Base-by-base conservation (phyloP, 2,329 filamentous ascomycete genomes). In the Macroventuria anomochaeta region DNA sequence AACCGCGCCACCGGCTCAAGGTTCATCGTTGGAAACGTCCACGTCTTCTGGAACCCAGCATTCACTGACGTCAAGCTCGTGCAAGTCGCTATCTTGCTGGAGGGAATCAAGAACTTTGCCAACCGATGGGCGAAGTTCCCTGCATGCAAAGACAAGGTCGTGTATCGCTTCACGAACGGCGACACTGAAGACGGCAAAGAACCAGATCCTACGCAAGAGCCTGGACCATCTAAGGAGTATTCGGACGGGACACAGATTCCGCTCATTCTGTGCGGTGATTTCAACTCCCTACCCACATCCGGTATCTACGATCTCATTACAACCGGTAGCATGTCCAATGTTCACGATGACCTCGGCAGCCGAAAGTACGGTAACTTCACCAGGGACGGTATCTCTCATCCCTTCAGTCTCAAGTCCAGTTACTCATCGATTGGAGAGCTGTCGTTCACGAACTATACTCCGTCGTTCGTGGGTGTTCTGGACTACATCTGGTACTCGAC, bases 401-500 rank as follows among this genome's bases (percentile, higher is more conserved):
- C 93, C 0, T 99, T 97, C 80, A 93, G 88, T 69, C 81, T 99
- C 62, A 91, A 95, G 69, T 96, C 95, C 18, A 88, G 92, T 3
- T 99, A 99, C 74, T 85, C 85, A 29, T 85, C 89, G 59, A 88
- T 96, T 46, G 89, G 92, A 53, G 91, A 96, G 72, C 79, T 97
- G 65, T 86, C 87, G 4, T 99, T 96, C 75, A 99, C 95, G 39
- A 99, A 99, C 76, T 99, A 97, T 76, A 96, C 92, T 12, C 93
- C 95, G 1, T 86, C 87, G n/a, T 99, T 97, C 77, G 85, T 86
- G 44, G 93, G 92, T 58, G 90, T 96, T 52, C 89, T 99, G 63
- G 95, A 99, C 74, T 97, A 97, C 76, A 91, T 99, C 68, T 97
- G 93, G 92, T 99, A 96, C 77, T 93, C 92, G 51, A 93, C 91